phyloP scores from a whole-genome alignment of 768 basidiomycete species.

The Phlegmacium glaucopus region DNA sequence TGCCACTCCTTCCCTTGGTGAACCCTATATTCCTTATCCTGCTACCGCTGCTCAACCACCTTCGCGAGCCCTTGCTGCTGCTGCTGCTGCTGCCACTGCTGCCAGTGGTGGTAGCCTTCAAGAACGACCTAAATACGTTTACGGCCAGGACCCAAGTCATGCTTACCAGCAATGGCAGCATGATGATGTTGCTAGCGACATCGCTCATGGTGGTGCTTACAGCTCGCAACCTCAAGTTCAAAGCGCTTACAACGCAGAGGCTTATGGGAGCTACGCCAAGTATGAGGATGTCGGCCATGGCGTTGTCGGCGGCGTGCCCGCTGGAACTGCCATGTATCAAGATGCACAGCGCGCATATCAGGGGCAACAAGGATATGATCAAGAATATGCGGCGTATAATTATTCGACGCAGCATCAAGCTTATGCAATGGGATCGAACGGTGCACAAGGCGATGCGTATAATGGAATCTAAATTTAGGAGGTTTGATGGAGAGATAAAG shows the following conservation, averaged over 20 bases:
- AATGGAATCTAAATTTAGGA: background rate
- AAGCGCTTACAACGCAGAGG: slow-evolving; percentile 37
- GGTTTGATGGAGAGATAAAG: background rate
- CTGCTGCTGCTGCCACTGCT: slow-evolving; percentile 12
- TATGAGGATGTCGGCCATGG: slow-evolving; percentile 26
- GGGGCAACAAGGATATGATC: slow-evolving; percentile 28
- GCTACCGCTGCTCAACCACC: slow-evolving; percentile 19
- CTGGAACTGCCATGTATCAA: slow-evolving; percentile 17
- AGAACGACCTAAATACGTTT: slow-evolving; percentile 38
- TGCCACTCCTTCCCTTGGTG: slow-evolving; percentile 25
- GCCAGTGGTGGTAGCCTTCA: slow-evolving; percentile 31
- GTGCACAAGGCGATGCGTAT: background rate
- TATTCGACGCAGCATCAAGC: slow-evolving; percentile 11
- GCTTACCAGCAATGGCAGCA: slow-evolving; percentile 11
- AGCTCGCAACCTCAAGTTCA: slow-evolving; percentile 39
- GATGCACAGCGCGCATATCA: slow-evolving; percentile 30
- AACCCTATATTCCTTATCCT: slow-evolving; percentile 27
- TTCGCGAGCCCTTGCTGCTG: slow-evolving; percentile 22
- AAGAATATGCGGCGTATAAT: slow-evolving; percentile 16
- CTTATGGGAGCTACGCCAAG: slow-evolving; percentile 38
- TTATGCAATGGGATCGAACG: slow-evolving; percentile 17
- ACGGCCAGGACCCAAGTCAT: slow-evolving; percentile 26
- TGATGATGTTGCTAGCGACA: slow-evolving; percentile 28
- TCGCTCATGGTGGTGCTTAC: slow-evolving; percentile 33
- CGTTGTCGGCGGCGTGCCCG: slow-evolving; percentile 11